phyloP scores from a whole-genome alignment of 2,329 filamentous ascomycete species.

The Aspergillus neotritici region DNA sequence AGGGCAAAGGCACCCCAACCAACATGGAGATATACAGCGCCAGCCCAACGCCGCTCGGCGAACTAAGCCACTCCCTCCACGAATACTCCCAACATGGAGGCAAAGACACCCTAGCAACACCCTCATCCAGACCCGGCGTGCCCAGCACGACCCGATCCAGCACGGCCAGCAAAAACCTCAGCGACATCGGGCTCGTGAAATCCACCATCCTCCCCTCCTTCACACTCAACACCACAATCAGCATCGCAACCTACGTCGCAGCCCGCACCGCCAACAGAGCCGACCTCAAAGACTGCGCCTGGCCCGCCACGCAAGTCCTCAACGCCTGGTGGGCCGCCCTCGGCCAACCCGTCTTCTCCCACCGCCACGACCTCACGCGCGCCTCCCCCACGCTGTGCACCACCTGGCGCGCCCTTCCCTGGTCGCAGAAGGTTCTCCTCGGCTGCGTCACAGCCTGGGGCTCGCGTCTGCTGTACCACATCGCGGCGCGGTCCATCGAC shows the following conservation, averaged over 20 bases:
- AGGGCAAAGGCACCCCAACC: neutral
- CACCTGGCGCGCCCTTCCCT: constrained; percentile 46
- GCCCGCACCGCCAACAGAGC: constrained; percentile 50
- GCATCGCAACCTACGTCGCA: constrained; percentile 48
- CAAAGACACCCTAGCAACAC: neutral
- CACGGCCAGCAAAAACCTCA: constrained; percentile 4
- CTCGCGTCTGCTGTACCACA: constrained; percentile 50
- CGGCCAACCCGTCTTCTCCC: constrained; percentile 45
- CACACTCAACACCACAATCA: constrained; percentile 49
- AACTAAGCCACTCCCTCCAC: constrained; percentile 3
- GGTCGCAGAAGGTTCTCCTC: constrained; percentile 53
- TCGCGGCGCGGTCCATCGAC: constrained; percentile 45
- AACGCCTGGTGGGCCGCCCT: constrained; percentile 59
- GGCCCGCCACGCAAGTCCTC: constrained; percentile 50
- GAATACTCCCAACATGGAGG: neutral
- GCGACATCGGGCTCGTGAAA: constrained; percentile 48
- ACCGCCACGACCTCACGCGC: constrained; percentile 40
- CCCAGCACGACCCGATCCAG: neutral
- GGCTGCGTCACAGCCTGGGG: constrained; percentile 56
- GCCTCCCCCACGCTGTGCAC: constrained; percentile 12
- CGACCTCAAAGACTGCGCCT: constrained; percentile 57
- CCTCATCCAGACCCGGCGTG: neutral
- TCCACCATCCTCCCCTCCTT: constrained; percentile 52
- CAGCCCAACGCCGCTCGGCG: constrained; percentile 8
- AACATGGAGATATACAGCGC: constrained; percentile 9